Evolutionary conservation across 257 asterid genomes (phyloP).

Genomic region (Echites panduratus): DNA sequence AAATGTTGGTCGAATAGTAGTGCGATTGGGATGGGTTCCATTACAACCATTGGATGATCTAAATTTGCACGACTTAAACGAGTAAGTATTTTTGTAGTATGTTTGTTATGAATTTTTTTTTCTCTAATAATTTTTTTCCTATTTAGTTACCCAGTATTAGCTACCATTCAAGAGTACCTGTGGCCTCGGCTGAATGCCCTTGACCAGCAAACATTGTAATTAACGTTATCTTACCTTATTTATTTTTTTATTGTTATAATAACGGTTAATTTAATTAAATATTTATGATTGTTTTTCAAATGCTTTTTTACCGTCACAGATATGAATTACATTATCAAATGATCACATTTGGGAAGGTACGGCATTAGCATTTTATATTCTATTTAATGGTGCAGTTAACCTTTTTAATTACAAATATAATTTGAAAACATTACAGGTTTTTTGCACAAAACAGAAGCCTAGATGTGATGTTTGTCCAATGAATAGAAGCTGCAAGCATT

Average conservation of each 20-base stretch:
- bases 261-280: not conserved
- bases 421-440: conserved; percentile 40
- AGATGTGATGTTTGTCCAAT: conserved; percentile 82
- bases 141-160: conserved; percentile 60
- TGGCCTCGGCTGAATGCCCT: conserved; percentile 78
- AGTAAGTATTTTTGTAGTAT: conserved; percentile 25
- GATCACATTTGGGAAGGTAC: conserved; percentile 83
- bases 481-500: conserved; percentile 79
- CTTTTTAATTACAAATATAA: not conserved
- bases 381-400: not conserved
- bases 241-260: too few relatives aligned
- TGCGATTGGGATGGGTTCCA: conserved; percentile 72
- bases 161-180: conserved; percentile 62
- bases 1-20: conserved; percentile 52
- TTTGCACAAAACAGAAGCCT: conserved; percentile 76
- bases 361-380: not conserved
- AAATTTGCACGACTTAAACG: conserved; percentile 39
- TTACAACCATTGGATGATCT: conserved; percentile 48
- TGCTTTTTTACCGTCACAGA: conserved; percentile 28
- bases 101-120: not conserved
- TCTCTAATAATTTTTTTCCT: not conserved
- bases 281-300: conserved; percentile 10
- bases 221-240: not conserved
- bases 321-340: conserved; percentile 80
- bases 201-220: conserved; percentile 59